Evolutionary conservation across 1,139 yeast genomes (phyloP).

Genomic region (Wickerhamomyces sp.): DNA sequence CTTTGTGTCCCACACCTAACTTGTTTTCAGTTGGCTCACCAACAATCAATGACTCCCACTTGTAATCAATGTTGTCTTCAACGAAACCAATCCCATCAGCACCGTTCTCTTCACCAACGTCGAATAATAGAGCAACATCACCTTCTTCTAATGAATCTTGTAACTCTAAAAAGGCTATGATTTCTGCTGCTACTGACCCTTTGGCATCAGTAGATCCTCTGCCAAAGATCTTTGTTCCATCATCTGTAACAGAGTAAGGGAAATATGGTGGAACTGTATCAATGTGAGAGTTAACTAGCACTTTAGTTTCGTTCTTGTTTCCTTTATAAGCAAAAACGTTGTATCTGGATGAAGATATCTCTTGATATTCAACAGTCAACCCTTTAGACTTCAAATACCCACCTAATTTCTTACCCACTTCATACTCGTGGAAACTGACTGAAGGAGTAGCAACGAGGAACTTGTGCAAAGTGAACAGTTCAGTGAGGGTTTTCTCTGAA

Average conservation of each 20-base stretch:
- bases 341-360: conserved; percentile 34
- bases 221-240: conserved; percentile 50
- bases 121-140: conserved; percentile 54
- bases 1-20: conserved; percentile 66
- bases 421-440: conserved; percentile 7
- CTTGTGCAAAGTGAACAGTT: conserved; percentile 9
- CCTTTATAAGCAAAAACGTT: conserved; percentile 52
- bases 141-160: conserved; percentile 38
- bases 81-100: conserved; percentile 57
- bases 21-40: conserved; percentile 72
- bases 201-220: conserved; percentile 66
- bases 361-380: conserved; percentile 44
- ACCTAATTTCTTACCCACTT: conserved; percentile 5
- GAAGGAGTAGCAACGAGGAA: conserved; percentile 8
- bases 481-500: conserved; percentile 3
- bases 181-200: conserved; percentile 58
- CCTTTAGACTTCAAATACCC: conserved; percentile 37
- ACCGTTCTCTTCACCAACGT: conserved; percentile 61
- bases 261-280: conserved; percentile 72
- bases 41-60: conserved; percentile 58
- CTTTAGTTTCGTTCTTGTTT: conserved; percentile 37
- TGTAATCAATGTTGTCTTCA: conserved; percentile 33
- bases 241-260: conserved; percentile 36
- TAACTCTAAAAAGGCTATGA: conserved; percentile 46
- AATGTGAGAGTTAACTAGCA: conserved; percentile 57